A percentile compares a stretch with the other conserved stretches of the same genome.
Evolutionary conservation across 768 basidiomycete species (phyloP).

Genomic region (Lentinula edodes): DNA sequence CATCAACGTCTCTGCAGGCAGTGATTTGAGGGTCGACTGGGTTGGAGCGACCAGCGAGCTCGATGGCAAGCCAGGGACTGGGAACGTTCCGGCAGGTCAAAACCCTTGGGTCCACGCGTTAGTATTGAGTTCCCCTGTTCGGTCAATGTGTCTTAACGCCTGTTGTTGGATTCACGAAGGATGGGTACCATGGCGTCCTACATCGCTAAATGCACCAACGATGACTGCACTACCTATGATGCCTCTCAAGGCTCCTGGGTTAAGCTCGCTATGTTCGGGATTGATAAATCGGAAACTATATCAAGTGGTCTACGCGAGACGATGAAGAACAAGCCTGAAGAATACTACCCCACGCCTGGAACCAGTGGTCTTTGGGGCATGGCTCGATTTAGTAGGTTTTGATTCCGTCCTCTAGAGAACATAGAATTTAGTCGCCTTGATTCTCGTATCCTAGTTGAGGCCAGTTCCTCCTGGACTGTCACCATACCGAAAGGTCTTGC

Average conservation of each 20-base stretch:
- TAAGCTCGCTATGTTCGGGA: constrained; percentile 2
- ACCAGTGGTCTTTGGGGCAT: constrained; percentile 10
- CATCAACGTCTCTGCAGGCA: constrained; percentile 5
- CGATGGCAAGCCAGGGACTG: constrained; percentile 8
- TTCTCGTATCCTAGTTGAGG: background rate
- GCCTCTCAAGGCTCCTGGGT: constrained; percentile 6
- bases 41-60: constrained; percentile 10
- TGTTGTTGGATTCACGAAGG: background rate
- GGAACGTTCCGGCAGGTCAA: background rate
- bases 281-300: constrained; percentile 7
- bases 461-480: background rate
- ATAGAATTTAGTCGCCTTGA: background rate
- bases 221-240: constrained; percentile 5
- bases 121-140: background rate
- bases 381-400: constrained; percentile 3
- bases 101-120: constrained; percentile 12
- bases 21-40: constrained; percentile 1
- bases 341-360: constrained; percentile 7
- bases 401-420: background rate
- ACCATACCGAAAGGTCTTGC: constrained; percentile 1
- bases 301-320: constrained; percentile 4
- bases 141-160: background rate
- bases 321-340: constrained; percentile 10
- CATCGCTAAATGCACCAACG: constrained; percentile 5
- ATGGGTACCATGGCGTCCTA: constrained; percentile 10